These are phyloP conservation scores for Fusarium sp. DNA, from an alignment of 2,329 filamentous ascomycete species.

Conservation along the genomic window DNA sequence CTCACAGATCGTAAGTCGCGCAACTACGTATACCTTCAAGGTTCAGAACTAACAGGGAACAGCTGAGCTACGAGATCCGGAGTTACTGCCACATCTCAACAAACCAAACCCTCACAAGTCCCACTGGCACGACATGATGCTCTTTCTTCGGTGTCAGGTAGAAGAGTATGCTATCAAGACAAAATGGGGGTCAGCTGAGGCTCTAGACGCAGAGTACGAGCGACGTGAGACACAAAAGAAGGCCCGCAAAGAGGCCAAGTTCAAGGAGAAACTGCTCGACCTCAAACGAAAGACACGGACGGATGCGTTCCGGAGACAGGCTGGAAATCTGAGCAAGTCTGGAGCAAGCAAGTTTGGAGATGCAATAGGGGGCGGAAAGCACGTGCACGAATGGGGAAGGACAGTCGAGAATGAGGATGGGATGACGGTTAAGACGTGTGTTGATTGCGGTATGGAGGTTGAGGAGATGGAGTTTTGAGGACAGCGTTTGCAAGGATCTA, in stretches of 20 bases:
- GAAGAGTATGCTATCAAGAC: slow-evolving; percentile 90
- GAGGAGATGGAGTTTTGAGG: slow-evolving; percentile 74
- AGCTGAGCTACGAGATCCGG: slow-evolving; percentile 91
- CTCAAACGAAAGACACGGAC: slow-evolving; percentile 93
- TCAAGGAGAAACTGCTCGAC: slow-evolving; percentile 87
- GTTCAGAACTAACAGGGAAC: slow-evolving; percentile 12
- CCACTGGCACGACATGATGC: slow-evolving; percentile 99
- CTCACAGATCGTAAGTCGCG: slow-evolving; percentile 81
- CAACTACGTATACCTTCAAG: background rate
- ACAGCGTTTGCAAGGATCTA: slow-evolving; percentile 43
- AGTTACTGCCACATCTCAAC: slow-evolving; percentile 86
- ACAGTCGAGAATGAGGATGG: slow-evolving; percentile 76
- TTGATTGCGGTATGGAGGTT: slow-evolving; percentile 80
- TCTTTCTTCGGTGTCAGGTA: slow-evolving; percentile 92
- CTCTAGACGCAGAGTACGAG: slow-evolving; percentile 88
- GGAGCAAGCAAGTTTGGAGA: slow-evolving; percentile 78
- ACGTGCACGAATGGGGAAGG: slow-evolving; percentile 89
- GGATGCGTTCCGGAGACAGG: slow-evolving; percentile 83
- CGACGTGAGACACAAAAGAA: slow-evolving; percentile 83
- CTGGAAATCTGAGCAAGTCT: slow-evolving; percentile 66
- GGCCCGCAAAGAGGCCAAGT: slow-evolving; percentile 87
- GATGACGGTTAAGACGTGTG: slow-evolving; percentile 82
- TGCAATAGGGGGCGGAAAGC: slow-evolving; percentile 73
- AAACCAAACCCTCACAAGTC: slow-evolving; percentile 95
- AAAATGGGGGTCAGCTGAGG: slow-evolving; percentile 92